These are phyloP conservation scores for Angomonas ambiguus DNA, from an alignment of 208 protist genomes.

Conservation along the genomic window DNA sequence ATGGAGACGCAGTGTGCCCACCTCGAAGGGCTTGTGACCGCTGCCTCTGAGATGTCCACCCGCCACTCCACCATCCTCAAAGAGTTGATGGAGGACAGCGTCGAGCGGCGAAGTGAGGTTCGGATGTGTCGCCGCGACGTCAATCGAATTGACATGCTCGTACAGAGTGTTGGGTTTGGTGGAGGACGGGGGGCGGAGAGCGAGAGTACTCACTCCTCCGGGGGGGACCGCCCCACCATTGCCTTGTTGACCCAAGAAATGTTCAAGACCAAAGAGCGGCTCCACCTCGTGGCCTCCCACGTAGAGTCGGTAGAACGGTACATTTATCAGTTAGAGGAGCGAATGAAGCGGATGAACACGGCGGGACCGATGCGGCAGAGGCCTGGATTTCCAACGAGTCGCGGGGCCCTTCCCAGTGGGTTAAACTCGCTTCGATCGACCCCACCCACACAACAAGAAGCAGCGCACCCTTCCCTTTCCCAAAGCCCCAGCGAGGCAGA, in stretches of 20 bases:
- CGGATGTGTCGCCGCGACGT: slow-evolving; percentile 63
- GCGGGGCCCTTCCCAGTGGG: no score
- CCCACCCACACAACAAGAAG: no score
- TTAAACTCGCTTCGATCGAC: no score
- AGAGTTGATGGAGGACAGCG: slow-evolving; percentile 47
- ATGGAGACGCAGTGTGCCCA: slow-evolving; percentile 43
- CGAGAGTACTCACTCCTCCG: not conserved
- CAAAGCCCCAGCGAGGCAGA: no score
- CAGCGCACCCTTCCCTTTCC: no score
- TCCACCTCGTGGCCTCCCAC: slow-evolving; percentile 26
- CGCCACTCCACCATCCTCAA: slow-evolving; percentile 34
- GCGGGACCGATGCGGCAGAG: no score
- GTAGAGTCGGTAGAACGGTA: slow-evolving; percentile 36
- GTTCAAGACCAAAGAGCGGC: slow-evolving; percentile 28
- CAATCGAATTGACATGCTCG: slow-evolving; percentile 69
- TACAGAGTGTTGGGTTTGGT: slow-evolving; percentile 29
- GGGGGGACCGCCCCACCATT: not conserved
- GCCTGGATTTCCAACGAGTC: no score
- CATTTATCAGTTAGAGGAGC: slow-evolving; percentile 27
- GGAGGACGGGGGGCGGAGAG: not conserved
- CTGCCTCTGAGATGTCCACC: slow-evolving; percentile 29
- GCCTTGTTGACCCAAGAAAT: slow-evolving; percentile 24
- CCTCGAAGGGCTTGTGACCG: slow-evolving; percentile 43
- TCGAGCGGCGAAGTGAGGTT: slow-evolving; percentile 38
- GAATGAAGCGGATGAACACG: no score